Percentiles rank a stretch among this genome's conserved stretches.
These are phyloP conservation scores for Candida insectalens DNA, from an alignment of 805 yeast genomes.

Conservation along the genomic window DNA sequence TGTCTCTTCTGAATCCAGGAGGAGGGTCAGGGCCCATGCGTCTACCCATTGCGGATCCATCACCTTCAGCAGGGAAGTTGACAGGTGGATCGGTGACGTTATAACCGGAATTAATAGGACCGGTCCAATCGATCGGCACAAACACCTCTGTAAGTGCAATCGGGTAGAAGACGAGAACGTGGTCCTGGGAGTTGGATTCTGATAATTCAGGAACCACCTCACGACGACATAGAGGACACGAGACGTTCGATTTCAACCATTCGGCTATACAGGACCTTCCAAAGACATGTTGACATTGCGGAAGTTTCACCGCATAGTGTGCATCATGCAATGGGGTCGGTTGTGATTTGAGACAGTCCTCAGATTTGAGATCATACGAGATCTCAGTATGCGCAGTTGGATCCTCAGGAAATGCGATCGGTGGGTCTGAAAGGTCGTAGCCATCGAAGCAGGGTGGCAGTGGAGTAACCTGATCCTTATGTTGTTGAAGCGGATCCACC, in stretches of 20 bases:
- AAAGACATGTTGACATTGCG: constrained; percentile 70
- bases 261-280: constrained; percentile 71
- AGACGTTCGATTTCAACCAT: constrained; percentile 63
- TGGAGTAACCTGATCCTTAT: not conserved
- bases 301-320: constrained; percentile 62
- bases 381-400: constrained; percentile 16
- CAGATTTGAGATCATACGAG: constrained; percentile 5
- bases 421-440: constrained; percentile 16
- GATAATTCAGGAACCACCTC: constrained; percentile 26
- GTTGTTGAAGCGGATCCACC: no score
- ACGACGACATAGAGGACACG: constrained; percentile 81
- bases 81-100: constrained; percentile 17
- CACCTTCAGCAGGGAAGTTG: constrained; percentile 18
- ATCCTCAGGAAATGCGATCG: constrained; percentile 18
- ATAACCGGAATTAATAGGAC: constrained; percentile 13
- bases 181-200: constrained; percentile 6
- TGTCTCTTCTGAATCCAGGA: not conserved
- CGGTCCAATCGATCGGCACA: constrained; percentile 23
- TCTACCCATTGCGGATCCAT: constrained; percentile 18
- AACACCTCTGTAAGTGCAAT: constrained; percentile 21
- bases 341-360: not conserved
- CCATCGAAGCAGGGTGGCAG: constrained; percentile 13
- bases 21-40: constrained; percentile 16
- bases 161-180: constrained; percentile 15
- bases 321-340: constrained; percentile 13